Percentiles rank a stretch among this genome's conserved stretches.
phyloP scores from a whole-genome alignment of 371 early-diverging fungal genomes.

The Circinella minor region DNA sequence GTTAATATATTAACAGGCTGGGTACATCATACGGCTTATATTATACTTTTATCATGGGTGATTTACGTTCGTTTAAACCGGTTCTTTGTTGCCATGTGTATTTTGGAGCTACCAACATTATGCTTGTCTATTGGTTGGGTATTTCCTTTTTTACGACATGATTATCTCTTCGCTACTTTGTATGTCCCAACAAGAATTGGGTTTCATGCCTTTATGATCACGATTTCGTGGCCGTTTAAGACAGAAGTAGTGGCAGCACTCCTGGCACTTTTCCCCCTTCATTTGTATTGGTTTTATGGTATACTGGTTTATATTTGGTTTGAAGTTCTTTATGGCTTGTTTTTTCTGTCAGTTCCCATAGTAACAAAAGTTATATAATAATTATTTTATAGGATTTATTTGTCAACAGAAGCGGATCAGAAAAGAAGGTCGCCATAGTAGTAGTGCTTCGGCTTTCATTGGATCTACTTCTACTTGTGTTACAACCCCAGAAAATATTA shows the following conservation, averaged over 20 bases:
- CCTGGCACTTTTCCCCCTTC: conserved; percentile 38
- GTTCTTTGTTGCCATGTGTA: conserved; percentile 43
- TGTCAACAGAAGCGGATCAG: conserved; percentile 15
- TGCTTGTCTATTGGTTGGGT: conserved; percentile 45
- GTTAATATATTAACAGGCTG: conserved; percentile 59
- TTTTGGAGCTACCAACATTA: conserved; percentile 46
- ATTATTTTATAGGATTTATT: conserved; percentile 9
- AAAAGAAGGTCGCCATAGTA: background rate
- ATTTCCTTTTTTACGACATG: conserved; percentile 30
- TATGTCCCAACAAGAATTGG: conserved; percentile 43
- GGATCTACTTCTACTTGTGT: too few species aligned
- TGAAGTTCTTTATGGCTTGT: background rate
- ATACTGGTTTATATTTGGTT: background rate
- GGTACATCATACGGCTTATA: conserved; percentile 60
- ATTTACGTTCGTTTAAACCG: conserved; percentile 25
- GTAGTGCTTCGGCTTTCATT: too few species aligned
- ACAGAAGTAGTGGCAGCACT: conserved; percentile 15
- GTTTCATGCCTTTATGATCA: conserved; percentile 46
- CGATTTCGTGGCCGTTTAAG: background rate
- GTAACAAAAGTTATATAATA: too few species aligned
- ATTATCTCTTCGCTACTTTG: conserved; percentile 46
- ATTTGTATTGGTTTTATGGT: conserved; percentile 57
- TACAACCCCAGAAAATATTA: too few species aligned
- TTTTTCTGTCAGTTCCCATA: too few species aligned
- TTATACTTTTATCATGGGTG: conserved; percentile 30